Percentiles rank a stretch among this genome's conserved stretches.
phyloP scores from a whole-genome alignment of 495 filamentous ascomycete species.

The Penicillium longicatenatum region DNA sequence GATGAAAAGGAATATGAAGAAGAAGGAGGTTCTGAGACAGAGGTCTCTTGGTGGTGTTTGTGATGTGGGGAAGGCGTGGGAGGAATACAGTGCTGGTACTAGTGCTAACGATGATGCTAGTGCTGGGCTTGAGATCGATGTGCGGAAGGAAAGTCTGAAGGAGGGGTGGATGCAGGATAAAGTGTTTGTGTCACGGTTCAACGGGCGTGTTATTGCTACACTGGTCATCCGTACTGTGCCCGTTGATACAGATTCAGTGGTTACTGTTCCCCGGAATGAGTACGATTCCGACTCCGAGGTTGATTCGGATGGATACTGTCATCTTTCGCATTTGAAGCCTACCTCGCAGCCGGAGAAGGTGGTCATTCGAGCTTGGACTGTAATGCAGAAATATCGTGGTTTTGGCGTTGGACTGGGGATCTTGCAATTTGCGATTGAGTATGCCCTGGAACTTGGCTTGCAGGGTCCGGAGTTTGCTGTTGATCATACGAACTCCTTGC shows the following conservation, averaged over 20 bases:
- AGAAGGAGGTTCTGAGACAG: too few species aligned
- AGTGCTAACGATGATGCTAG: neutral
- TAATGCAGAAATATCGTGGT: conserved; percentile 63
- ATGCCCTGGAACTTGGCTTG: conserved; percentile 57
- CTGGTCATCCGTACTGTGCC: conserved; percentile 48
- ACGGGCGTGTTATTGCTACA: conserved; percentile 58
- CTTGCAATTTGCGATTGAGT: conserved; percentile 63
- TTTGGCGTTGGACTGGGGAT: conserved; percentile 69
- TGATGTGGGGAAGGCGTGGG: neutral
- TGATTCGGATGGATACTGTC: neutral
- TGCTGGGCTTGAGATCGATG: neutral
- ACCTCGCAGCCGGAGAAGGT: conserved; percentile 4
- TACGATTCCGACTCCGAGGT: neutral
- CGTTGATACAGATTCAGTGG: conserved; percentile 20
- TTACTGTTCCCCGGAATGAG: neutral
- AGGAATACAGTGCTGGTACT: neutral
- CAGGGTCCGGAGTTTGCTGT: conserved; percentile 61
- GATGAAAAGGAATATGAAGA: neutral
- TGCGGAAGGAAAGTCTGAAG: neutral
- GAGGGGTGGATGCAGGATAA: conserved; percentile 10
- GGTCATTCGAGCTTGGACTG: conserved; percentile 76
- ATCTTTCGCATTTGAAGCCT: neutral
- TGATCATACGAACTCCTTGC: conserved; percentile 64
- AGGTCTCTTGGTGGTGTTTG: neutral
- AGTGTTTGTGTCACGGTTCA: conserved; percentile 57